phyloP scores from a whole-genome alignment of 108 stramenopile genomes.

The Schizochytrium sp. region DNA sequence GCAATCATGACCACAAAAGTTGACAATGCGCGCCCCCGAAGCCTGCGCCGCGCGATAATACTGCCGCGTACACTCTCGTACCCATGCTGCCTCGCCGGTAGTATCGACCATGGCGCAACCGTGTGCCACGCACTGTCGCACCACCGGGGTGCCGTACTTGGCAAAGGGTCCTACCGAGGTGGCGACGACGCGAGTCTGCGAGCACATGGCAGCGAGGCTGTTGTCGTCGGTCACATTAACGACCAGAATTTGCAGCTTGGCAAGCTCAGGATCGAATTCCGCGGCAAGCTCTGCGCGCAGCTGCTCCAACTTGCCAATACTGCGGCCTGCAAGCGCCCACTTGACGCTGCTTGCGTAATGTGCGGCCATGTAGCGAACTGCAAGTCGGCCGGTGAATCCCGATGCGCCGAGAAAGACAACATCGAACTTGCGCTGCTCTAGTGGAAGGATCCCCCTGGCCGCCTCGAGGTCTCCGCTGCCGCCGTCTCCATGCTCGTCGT shows the following conservation, averaged over 20 bases:
- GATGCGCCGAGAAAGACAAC: constrained; percentile 71
- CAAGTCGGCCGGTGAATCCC: constrained; percentile 72
- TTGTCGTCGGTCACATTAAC: constrained; percentile 38
- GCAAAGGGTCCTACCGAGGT: constrained; percentile 80
- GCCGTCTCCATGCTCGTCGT: background rate
- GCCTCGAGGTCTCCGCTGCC: background rate
- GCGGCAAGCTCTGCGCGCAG: constrained; percentile 24
- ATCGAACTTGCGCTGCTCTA: constrained; percentile 33
- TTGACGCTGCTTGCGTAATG: constrained; percentile 30
- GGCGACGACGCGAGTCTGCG: constrained; percentile 60
- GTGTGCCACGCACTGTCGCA: constrained; percentile 60
- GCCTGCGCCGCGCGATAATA: constrained; percentile 48
- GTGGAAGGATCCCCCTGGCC: background rate
- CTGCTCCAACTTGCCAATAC: constrained; percentile 15
- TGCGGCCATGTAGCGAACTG: constrained; percentile 35
- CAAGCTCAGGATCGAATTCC: constrained; percentile 41
- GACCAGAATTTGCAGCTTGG: constrained; percentile 18
- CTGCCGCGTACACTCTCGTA: constrained; percentile 52
- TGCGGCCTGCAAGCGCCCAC: constrained; percentile 60
- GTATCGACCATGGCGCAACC: constrained; percentile 83
- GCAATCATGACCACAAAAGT: constrained; percentile 72
- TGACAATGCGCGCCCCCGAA: constrained; percentile 62
- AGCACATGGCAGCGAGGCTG: constrained; percentile 57
- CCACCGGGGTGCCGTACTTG: constrained; percentile 62
- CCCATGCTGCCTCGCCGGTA: constrained; percentile 82